Percentiles rank a stretch among this genome's conserved stretches.
These are phyloP conservation scores for Populus ilicifolia DNA, from an alignment of 345 rosid species.

Conservation along the genomic window DNA sequence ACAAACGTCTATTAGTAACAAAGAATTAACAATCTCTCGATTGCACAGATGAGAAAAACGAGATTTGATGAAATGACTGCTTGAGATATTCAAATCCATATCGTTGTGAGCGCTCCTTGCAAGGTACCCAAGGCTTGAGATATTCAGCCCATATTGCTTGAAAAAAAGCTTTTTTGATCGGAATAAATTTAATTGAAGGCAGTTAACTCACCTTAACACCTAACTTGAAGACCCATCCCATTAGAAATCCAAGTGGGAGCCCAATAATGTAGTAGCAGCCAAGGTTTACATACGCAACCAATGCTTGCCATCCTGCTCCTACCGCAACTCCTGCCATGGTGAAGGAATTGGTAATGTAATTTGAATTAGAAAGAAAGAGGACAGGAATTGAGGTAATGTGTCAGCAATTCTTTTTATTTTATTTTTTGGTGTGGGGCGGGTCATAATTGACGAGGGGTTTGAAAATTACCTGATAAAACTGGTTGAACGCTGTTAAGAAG, in stretches of 20 bases:
- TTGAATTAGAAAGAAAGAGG: not conserved
- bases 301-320: slow-evolving; percentile 80
- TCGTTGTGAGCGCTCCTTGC: too few relatives aligned
- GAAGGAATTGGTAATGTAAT: not conserved
- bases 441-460: too few relatives aligned
- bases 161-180: not conserved
- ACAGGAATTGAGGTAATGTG: not conserved
- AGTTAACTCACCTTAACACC: slow-evolving; percentile 45
- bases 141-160: too few relatives aligned
- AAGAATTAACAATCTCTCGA: too few relatives aligned
- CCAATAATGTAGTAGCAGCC: slow-evolving; percentile 70
- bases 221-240: slow-evolving; percentile 61
- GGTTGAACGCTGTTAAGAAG: slow-evolving; percentile 51
- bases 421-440: too few relatives aligned
- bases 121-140: too few relatives aligned
- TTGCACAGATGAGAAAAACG: too few relatives aligned
- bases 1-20: too few relatives aligned
- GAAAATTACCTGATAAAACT: slow-evolving; percentile 37
- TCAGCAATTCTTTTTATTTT: too few relatives aligned
- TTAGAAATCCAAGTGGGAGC: slow-evolving; percentile 56
- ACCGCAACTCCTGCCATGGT: slow-evolving; percentile 66
- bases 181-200: not conserved
- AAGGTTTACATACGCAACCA: slow-evolving; percentile 63
- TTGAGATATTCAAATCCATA: too few relatives aligned
- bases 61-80: too few relatives aligned